phyloP scores from a whole-genome alignment of 1,284 basidiomycete species.

The Ceratobasidium papillatum region DNA sequence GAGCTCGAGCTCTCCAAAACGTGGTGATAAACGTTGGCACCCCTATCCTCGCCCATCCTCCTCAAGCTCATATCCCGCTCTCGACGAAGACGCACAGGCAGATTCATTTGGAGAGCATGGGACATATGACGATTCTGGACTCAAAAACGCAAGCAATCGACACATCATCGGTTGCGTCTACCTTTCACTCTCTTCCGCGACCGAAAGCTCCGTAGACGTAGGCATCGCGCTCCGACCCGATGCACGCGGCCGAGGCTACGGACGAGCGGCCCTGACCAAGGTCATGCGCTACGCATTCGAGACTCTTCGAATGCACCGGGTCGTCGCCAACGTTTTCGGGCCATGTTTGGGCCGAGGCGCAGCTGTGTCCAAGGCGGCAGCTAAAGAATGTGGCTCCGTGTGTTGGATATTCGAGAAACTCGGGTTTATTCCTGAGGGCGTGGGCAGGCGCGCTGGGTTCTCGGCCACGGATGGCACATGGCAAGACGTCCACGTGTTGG shows the following conservation, averaged over 20 bases:
- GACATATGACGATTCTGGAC: no score
- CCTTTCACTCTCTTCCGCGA: neutral
- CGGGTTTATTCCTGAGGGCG: slow-evolving; percentile 45
- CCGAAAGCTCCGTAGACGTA: slow-evolving; percentile 10
- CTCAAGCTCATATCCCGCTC: neutral
- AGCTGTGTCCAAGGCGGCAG: slow-evolving; percentile 46
- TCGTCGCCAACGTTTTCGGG: slow-evolving; percentile 58
- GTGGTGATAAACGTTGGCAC: slow-evolving; percentile 13
- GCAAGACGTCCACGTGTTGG: slow-evolving; percentile 42
- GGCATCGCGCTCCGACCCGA: slow-evolving; percentile 34
- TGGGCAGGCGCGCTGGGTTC: slow-evolving; percentile 41
- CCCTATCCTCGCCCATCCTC: slow-evolving; percentile 7
- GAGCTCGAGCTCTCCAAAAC: neutral
- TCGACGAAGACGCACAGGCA: neutral
- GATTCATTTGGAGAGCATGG: neutral
- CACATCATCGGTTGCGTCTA: slow-evolving; percentile 32
- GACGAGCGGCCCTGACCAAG: slow-evolving; percentile 12
- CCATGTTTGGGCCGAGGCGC: neutral
- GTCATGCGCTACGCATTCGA: slow-evolving; percentile 60
- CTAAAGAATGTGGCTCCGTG: neutral
- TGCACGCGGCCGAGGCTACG: slow-evolving; percentile 32
- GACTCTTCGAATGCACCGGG: slow-evolving; percentile 61
- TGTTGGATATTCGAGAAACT: slow-evolving; percentile 41
- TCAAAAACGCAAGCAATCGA: neutral
- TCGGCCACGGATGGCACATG: slow-evolving; percentile 37